Base-by-base conservation (phyloP, 202 grass and related monocot species). In the Digitaria exilis region DNA sequence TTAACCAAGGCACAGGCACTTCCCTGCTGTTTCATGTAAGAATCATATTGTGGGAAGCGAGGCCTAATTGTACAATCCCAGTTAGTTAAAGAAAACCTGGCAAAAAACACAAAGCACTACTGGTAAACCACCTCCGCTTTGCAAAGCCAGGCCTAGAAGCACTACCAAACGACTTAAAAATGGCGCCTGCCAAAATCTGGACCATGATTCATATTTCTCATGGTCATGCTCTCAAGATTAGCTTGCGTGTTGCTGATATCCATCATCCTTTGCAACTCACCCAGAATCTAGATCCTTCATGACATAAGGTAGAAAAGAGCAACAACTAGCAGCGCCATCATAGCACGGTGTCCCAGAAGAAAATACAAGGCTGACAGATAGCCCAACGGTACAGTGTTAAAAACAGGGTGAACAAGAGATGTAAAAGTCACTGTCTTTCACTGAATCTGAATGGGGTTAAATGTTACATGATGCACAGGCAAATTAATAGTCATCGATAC, bases 401-500 rank as follows among this genome's bases (percentile, higher is more conserved):
- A 32, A 52, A 52, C 21, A 68, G 6, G 17, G 60, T 66, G 28
- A 68, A 16, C 54, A 21, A 22, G 34, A 55, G 7, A 32, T 24
- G 41, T 54, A 56, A 63, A 54, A 60, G n/a, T 31, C 32, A 18
- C 4, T 29, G 17, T 52, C 15, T 66, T 35, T 34, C 81, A 57
- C 49, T 51, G 24, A 86, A 65, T 12, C 19, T 57, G 57, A 78
- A 67, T 54, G 9, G 18, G 18, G 29, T 52, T 54, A 7, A 41
- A 30, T 73, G 67, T 54, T 54, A 15, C 28, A 52, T 3, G 1
- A 5, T 54, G 71, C 30, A 26, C 79, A 49, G 15, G 71, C 30
- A 69, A 79, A 75, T 54, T 70, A 87, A 61, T 34, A 28, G 75
- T 79, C 39, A 55, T 75, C 52, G 7, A 31, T 24, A 69, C 61